Evolutionary conservation across 192 early-diverging fungal genomes (phyloP), one percentile per base, ranked within the genome.

Genomic region (Podochytrium sp.): DNA sequence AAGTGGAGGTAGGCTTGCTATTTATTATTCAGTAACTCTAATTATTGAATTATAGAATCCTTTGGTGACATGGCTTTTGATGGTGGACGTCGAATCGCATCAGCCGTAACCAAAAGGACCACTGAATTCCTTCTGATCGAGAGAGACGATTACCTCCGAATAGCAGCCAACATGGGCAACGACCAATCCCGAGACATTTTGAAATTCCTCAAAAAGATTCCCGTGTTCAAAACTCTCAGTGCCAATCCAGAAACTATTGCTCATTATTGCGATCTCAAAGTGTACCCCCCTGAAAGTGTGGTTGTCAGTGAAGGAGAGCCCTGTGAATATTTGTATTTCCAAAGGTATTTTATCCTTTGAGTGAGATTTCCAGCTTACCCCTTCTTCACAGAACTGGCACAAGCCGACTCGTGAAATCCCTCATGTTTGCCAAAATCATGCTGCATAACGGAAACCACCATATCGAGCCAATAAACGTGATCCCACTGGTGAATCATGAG

Each of bases 11-110:
- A 32, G 37, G 59, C 50, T 73, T 2, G 25, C 29, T 53, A 25
- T n/a, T 23, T 61, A 34, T 61, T n/a, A 27, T 27, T 12, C 3
- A 38, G 6, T 39, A 34, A 1, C n/a, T 10, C 23, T 27, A 27
- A 35, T 14, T 57, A 39, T 27, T 0, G 20, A 56, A 33, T 18
- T 29, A 39, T 51, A 82, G 80, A 82, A 41, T 78, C 77, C 1
- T 82, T 82, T 42, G 79, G 79, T n/a, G 80, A 82, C 35, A 56
- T 78, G 1, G 65, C 80, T 0, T 78, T 82, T 58, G 51, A 73
- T 1, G 69, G 65, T 25, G 49, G 29, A 5, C 27, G 39, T 14
- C 67, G 77, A 20, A 27, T 65, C 1, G 58, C 74, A 7, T 73
- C 72, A 12, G 71, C 50, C 32, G 59, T 59, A 2, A 82, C 80